Conservation (phyloP, 148 eudicot genomes). For the Polygonum maritimum region DNA sequence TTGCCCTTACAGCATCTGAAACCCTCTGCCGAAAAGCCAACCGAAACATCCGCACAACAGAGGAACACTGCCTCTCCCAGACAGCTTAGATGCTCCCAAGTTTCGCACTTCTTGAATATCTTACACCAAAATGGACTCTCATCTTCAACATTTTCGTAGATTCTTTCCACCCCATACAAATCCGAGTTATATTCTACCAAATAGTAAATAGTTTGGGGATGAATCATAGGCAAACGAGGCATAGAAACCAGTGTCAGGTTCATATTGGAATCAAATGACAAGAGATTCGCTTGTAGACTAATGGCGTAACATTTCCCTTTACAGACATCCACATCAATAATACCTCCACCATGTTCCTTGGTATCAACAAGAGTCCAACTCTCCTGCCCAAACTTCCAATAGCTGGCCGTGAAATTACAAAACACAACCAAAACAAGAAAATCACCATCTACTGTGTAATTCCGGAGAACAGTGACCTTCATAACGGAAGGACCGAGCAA, state of each 20-base stretch:
- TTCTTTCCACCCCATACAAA: not conserved
- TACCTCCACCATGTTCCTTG: not conserved
- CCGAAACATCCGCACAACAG: slow-evolving; percentile 6
- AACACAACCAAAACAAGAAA: slow-evolving; percentile 3
- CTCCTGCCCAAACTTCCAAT: not conserved
- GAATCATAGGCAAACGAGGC: not conserved
- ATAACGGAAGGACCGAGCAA: not conserved
- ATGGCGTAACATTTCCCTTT: not conserved
- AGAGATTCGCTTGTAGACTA: not conserved
- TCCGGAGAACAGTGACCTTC: slow-evolving; percentile 3
- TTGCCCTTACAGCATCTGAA: slow-evolving; percentile 8
- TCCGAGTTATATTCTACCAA: not conserved
- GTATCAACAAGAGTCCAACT: not conserved
- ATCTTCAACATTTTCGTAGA: no score
- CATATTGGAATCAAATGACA: not conserved
- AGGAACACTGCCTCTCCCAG: slow-evolving; percentile 8
- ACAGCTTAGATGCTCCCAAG: not conserved
- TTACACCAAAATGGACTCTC: slow-evolving; percentile 1
- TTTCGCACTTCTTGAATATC: not conserved
- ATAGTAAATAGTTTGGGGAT: not conserved
- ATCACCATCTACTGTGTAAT: not conserved
- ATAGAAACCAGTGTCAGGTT: not conserved
- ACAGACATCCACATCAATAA: not conserved
- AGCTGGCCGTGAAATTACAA: no score
- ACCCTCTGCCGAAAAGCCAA: slow-evolving; percentile 3